Evolutionary conservation across 140 eudicot genomes (phyloP).

Genomic region (Ambrosia hybrid): DNA sequence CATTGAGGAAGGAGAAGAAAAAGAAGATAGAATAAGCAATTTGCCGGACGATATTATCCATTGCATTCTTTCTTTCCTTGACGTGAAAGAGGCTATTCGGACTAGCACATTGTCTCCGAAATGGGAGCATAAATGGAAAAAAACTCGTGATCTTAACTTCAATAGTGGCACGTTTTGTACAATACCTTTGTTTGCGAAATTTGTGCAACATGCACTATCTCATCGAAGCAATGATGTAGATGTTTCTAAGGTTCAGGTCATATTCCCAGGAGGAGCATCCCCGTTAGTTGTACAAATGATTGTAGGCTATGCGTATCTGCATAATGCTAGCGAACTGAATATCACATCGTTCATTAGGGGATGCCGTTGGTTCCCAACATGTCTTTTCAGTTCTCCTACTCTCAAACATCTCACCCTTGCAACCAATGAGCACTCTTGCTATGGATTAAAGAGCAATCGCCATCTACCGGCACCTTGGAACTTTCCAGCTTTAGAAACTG

Average conservation of each 20-base stretch:
- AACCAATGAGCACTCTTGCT: not conserved
- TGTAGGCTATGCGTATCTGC: constrained; percentile 18
- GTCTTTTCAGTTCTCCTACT: constrained; percentile 25
- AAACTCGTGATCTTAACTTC: not conserved
- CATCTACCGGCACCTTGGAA: constrained; percentile 17
- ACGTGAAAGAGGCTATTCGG: constrained; percentile 24
- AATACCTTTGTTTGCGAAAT: constrained; percentile 15
- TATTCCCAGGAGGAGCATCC: not conserved
- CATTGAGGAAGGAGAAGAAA: too few species aligned
- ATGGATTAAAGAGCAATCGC: not conserved
- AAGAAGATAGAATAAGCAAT: constrained; percentile 15
- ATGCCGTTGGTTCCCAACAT: constrained; percentile 3
- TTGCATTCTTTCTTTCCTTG: constrained; percentile 26
- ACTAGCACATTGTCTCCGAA: constrained; percentile 24
- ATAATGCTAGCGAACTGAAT: constrained; percentile 22
- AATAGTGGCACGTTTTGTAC: not conserved
- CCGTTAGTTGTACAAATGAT: constrained; percentile 5
- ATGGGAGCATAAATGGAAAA: constrained; percentile 24
- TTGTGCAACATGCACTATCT: constrained; percentile 18
- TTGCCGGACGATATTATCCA: constrained; percentile 32
- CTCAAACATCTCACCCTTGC: constrained; percentile 24
- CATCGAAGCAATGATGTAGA: constrained; percentile 15
- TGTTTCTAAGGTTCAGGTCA: constrained; percentile 14
- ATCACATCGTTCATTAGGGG: not conserved
- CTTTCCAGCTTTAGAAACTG: constrained; percentile 24